Evolutionary conservation across 2,329 filamentous ascomycete species (phyloP).

Genomic region (Pseudodiploospora longispora): DNA sequence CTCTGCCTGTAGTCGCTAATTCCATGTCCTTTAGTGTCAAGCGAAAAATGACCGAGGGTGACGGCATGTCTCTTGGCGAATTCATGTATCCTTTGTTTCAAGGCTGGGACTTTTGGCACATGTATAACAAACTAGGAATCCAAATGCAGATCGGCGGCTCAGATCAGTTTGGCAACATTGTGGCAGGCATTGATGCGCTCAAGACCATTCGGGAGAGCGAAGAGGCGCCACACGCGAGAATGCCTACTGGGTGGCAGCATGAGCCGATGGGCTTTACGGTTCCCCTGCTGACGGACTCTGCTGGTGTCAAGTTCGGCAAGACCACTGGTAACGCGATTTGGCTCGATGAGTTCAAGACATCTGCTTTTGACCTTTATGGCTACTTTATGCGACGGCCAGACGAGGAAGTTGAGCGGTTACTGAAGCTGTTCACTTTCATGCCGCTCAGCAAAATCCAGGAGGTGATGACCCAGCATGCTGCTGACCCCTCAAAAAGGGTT

Average conservation of each 20-base stretch:
- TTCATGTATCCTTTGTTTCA: constrained; percentile 91
- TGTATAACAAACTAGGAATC: constrained; percentile 59
- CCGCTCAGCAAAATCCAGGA: constrained; percentile 59
- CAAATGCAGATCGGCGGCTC: constrained; percentile 90
- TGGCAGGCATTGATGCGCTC: constrained; percentile 78
- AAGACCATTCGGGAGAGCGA: constrained; percentile 61
- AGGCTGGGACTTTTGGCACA: constrained; percentile 92
- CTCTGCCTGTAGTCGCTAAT: neutral
- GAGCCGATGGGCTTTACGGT: constrained; percentile 81
- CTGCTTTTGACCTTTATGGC: constrained; percentile 77
- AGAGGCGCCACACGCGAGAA: constrained; percentile 31
- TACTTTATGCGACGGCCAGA: constrained; percentile 84
- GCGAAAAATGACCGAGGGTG: constrained; percentile 71
- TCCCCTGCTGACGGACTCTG: constrained; percentile 76
- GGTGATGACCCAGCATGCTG: constrained; percentile 59
- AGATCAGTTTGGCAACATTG: constrained; percentile 94
- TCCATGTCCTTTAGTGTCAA: constrained; percentile 47
- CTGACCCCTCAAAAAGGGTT: constrained; percentile 60
- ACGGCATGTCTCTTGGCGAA: constrained; percentile 91
- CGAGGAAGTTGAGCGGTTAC: constrained; percentile 67
- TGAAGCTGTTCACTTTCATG: constrained; percentile 88
- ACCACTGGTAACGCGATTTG: constrained; percentile 89
- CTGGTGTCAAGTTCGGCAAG: constrained; percentile 90
- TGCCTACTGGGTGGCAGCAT: constrained; percentile 36
- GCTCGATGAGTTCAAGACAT: constrained; percentile 77